Base-by-base conservation (phyloP, 306 rosid genomes). In the Castanopsis chinensis region DNA sequence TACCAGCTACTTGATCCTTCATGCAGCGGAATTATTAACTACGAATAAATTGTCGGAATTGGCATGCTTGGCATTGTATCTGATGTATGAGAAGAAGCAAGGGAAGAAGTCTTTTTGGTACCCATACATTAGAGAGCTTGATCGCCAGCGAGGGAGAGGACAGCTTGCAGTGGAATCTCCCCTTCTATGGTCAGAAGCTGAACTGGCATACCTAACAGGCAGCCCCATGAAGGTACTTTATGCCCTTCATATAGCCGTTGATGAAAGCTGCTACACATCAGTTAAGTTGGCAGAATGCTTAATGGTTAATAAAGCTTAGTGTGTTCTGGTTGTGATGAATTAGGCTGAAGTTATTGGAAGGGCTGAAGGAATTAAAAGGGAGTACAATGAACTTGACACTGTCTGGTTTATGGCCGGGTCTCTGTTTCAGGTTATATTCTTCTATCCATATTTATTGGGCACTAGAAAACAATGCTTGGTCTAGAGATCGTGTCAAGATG, bases 361-460 rank as follows among this genome's bases (percentile, higher is more conserved):
- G 92, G 89, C 88, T 19, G 93, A 90, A 91, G 97, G 97, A 84
- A 93, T 95, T 58, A 90, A 89, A 88, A 93, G 88, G 73, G 99
- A 95, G 88, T 95, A 95, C 87, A 89, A 90, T 45, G 99, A 95
- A 74, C 99, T 95, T 69, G 99, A 93, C 89, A 93, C 98, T 1
- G 97, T 95, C 74, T 95, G 99, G 99, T 95, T 95, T 88, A 95
- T 95, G 99, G 97, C 99, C 45, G 99, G 98, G 77, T 95, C 99
- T 60, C 92, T 95, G 64, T 95, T 95, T 89, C 96, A 91, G 99
- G 99, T 92, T 71, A 76, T 51, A 30, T 59, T 73, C 59, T 37
- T 49, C 5, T 59, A 12, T 67, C 14, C 5, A 17, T 19, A 17
- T 74, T 80, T 76, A 71, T 65, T n/a, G 19, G 27, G 35, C 49